Evolutionary conservation across 176 grass and related monocot species (phyloP), one percentile per base, ranked within the genome.

Genomic region (Phoenix dactylifera): DNA sequence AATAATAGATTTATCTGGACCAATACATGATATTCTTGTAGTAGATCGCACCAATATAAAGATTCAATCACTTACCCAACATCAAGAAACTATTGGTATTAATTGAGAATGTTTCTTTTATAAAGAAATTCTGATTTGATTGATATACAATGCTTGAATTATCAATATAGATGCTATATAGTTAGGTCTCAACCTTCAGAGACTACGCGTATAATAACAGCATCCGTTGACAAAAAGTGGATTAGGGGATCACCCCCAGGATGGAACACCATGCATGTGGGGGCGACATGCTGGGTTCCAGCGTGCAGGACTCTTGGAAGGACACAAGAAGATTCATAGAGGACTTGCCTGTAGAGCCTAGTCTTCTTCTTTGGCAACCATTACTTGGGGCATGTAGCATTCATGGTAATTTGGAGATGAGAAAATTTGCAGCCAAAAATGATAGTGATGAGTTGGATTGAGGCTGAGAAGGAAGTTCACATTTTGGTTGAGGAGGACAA

Each of bases 391-490:
- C 87, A 53, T 90, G 83, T 48, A 97, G 82, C 63, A 85, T 97
- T 77, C 78, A 75, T 59, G 71, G 68, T 22, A 77, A 97, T 30
- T 58, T 78, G 56, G 77, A 80, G 51, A 67, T 85, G 1, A 83
- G 92, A 50, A 85, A 78, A 70, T 75, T 85, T 20, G 75, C 91
- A 3, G 77, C 83, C 12, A 72, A 87, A 88, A 97, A 97, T 72
- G 81, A 90, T 69, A 88, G 92, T 84, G 55, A 76, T 82, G 81
- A 91, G 84, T 74, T 91, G 84, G 92, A 78, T 97, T 18, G 81
- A 97, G 49, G 68, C 86, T 0, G 74, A 89, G 18, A 89, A 86
- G 49, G 71, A 84, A 26, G 72, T 86, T 51, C 67, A 52, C 59
- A 58, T 60, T 32, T 89, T 89, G 16, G 73, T 63, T 0, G 60